Base-by-base conservation (phyloP, 2,329 filamentous ascomycete species). In the Trichoderma sp. region DNA sequence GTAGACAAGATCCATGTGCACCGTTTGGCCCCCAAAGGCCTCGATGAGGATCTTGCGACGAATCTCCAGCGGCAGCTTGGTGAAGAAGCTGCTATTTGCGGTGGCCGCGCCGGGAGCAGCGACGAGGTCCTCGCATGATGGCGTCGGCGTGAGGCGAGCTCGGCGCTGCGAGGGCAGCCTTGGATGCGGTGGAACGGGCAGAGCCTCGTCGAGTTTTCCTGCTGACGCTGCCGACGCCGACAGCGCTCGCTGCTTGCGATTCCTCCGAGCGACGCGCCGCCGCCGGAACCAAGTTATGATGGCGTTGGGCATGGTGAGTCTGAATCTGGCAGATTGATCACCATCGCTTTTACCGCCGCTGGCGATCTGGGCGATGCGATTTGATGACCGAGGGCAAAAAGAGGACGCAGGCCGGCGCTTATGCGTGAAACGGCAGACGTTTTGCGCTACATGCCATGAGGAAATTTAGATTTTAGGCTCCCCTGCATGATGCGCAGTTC, bases 21-120 rank as follows among this genome's bases (percentile, higher is more conserved):
- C 46, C 7, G 69, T 73, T 8, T 64, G 71, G 4, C 70, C 63
- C 30, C 75, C 74, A 68, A 76, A 75, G 11, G 74, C 75, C 7
- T 70, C 70, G 3, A 69, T 52, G 16, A 76, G 64, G 58, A 80
- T 75, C 70, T 75, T 75, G 59, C 73, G 75, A 21, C 79, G 75
- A 7, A 81, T 74, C 70, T 80, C 78, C 10, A 75, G 69, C 10
- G 79, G 78, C 1, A 81, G 71, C 32, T 72, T 73, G 58, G 73
- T 74, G 66, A 79, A 77, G 68, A 80, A 77, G 43, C 54, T 13
- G 55, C 70, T 71, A 30, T 66, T 26, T 16, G 69, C 59, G 24
- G 54, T 55, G 30, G 63, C 69, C 18, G 26, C 43, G n/a, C 26
- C n/a, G n/a, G 32, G 18, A 11, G 61, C 26, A 8, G 39, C n/a